Evolutionary conservation across 2,329 filamentous ascomycete species (phyloP), one percentile per base, ranked within the genome.

Genomic region (Neocatenulostroma microsporum): DNA sequence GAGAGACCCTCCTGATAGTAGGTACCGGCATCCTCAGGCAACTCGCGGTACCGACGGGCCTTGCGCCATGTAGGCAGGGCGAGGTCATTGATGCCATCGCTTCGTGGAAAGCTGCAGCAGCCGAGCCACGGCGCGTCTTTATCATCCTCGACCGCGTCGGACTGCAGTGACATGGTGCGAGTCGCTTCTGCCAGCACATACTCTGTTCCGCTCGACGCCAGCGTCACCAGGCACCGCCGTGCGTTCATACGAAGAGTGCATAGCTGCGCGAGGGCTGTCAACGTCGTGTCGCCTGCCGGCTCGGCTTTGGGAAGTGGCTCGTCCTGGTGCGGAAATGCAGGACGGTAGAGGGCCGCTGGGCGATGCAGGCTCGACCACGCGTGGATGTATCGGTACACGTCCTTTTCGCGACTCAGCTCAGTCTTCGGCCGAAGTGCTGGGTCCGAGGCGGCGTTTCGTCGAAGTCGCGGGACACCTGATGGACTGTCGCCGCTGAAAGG

Each of bases 141-240:
- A 14, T 50, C 41, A 14, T 53, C 52, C 31, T 52, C 43, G 28
- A 32, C 24, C 20, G 19, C 20, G 28, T 32, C 35, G 20, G 25
- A 49, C 15, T 59, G 57, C 5, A 70, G 51, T 4, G 66, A 63
- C 3, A 71, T 45, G 1, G 62, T 66, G 30, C 60, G 62, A 1
- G 71, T 73, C 7, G 67, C 66, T 47, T 74, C 71, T 24, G 69
- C 69, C 27, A 75, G 60, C 32, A 74, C 64, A 37, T 68, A 72
- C 53, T 74, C 68, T 9, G 57, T 61, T 3, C 58, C 54, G 4
- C 54, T 52, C 41, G 69, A 67, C 34, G 72, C 64, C 13, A 74
- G 54, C 33, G 68, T 69, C 15, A 74, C 63, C 55, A 74, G 65
- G 27, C 61, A 63, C 24, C 71, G 63, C 41, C 68, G 64, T 19